Evolutionary conservation across 2,329 filamentous ascomycete genomes (phyloP), one percentile per base, ranked within the genome.

Genomic region (Hypoxylon sp.): DNA sequence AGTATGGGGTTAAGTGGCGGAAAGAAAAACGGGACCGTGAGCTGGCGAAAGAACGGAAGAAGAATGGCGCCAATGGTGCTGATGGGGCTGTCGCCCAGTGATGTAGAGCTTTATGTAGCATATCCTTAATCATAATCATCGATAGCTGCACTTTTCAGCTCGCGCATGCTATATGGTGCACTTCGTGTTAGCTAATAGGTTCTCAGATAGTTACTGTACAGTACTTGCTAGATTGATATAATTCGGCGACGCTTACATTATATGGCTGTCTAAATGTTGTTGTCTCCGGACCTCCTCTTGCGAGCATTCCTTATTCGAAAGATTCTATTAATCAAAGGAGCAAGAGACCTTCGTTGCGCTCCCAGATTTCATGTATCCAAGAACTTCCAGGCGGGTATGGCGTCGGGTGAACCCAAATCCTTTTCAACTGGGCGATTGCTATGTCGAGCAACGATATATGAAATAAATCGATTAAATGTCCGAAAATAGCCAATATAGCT

Each of bases 1-100:
- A 65, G 50, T 66, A 78, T 33, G 77, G 77, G 0, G 55, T 75
- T 5, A 66, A 61, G 22, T 79, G 77, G 77, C 75, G 77, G 2
- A 71, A 68, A 30, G 73, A 70, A 14, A 71, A 69, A 22, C 55
- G 42, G 10, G 62, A 64, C 17, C 61, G 62, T 6, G n/a, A 61
- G 53, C 42, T 55, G 7, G 60, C 56, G 20, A 69, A 64, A 49
- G 53, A 66, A 20, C 37, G 44, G 51, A 54, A 49, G 50, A 61
- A 51, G 22, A 63, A 61, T 8, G 30, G 37, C 17, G 44, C 17
- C 2, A 44, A 44, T 6, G 40, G 17, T 10, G 40, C 40, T 7
- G 40, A 44, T 44, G 40, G 20, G 20, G 3, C 6, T n/a, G 10
- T 20, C 2, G 11, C 20, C 22, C 8, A 57, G 44, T 61, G 53